Conservation (phyloP, 1,139 yeast genomes). For the Sugiyamaella neomexicana region DNA sequence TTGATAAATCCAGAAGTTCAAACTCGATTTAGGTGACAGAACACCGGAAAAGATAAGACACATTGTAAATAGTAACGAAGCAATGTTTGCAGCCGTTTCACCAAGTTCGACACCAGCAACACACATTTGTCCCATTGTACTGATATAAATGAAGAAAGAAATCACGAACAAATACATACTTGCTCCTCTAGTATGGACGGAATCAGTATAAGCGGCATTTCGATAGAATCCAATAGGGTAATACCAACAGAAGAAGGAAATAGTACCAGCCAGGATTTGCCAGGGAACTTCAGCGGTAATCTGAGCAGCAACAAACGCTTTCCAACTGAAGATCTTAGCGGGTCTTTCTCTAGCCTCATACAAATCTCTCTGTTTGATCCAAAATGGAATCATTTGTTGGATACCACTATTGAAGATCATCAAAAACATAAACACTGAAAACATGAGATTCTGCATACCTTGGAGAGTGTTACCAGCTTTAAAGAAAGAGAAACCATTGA, state of each 20-base stretch:
- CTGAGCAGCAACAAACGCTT: slow-evolving; percentile 60
- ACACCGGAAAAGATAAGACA: slow-evolving; percentile 83
- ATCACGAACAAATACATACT: slow-evolving; percentile 60
- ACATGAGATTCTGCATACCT: slow-evolving; percentile 50
- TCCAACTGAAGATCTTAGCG: slow-evolving; percentile 63
- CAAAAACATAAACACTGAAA: slow-evolving; percentile 66
- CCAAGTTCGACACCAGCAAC: slow-evolving; percentile 63
- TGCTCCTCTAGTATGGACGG: slow-evolving; percentile 61
- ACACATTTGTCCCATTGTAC: slow-evolving; percentile 65
- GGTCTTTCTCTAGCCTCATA: slow-evolving; percentile 94
- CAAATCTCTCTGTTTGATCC: slow-evolving; percentile 68
- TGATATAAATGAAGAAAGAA: slow-evolving; percentile 58
- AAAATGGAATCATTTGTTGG: slow-evolving; percentile 75
- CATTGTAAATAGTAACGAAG: slow-evolving; percentile 63
- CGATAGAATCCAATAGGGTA: slow-evolving; percentile 66
- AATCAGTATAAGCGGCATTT: slow-evolving; percentile 48
- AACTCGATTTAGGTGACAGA: slow-evolving; percentile 56
- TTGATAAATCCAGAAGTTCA: slow-evolving; percentile 72
- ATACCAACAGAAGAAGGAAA: slow-evolving; percentile 73
- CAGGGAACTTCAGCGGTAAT: slow-evolving; percentile 74
- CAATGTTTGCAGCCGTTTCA: slow-evolving; percentile 74
- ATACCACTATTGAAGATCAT: slow-evolving; percentile 61
- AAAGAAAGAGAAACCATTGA: slow-evolving; percentile 75
- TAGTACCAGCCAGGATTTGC: slow-evolving; percentile 63
- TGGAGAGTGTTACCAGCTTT: slow-evolving; percentile 59